Base-by-base conservation (phyloP, 2,329 filamentous ascomycete species). In the Teratosphaeria nubilosa region DNA sequence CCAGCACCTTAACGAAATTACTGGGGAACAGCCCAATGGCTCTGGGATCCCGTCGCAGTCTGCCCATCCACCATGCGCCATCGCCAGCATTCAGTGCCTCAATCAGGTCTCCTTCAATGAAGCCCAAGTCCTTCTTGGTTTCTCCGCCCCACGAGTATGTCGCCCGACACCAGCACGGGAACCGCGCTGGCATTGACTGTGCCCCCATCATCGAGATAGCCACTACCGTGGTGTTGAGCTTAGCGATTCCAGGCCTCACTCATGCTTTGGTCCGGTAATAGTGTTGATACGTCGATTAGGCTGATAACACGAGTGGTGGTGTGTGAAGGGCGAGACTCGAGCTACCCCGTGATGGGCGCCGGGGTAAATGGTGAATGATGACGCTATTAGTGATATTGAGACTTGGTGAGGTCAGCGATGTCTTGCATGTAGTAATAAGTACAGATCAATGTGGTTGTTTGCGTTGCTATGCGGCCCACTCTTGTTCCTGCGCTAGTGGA, bases 11-110 rank as follows among this genome's bases (percentile, higher is more conserved):
- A 70, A 99, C 94, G 70, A 99, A 99, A 76, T 99, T 99, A 68
- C 91, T 96, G 0, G 94, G 94, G 69, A 99, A 99, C 22, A 94
- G 80, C 56, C 94, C 94, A 68, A 96, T 86, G 68, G 92, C 91
- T 69, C 91, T 85, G 73, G 88, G 87, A 75, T 99, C 94, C 66
- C 94, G 85, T 70, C 86, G 89, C 70, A 99, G 76, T 63, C 92
- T 85, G 53, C 94, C 94, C 76, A 91, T 96, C 94, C 94, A 99
- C 94, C 94, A 99, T 53, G 90, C 91, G 56, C 94, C 94, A 76
- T 99, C 94, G 63, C 94, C 94, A 22, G 94, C 94, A 73, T 99
- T 99, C 56, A 99, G 80, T 70, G 92, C 96, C 82, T 99, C 94
- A 72, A 99, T 99, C 65, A 99, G 76, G 75, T 99, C 94, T 63